Conservation (phyloP, 352 stramenopile genomes). For the Elongisporangium prolatum region DNA sequence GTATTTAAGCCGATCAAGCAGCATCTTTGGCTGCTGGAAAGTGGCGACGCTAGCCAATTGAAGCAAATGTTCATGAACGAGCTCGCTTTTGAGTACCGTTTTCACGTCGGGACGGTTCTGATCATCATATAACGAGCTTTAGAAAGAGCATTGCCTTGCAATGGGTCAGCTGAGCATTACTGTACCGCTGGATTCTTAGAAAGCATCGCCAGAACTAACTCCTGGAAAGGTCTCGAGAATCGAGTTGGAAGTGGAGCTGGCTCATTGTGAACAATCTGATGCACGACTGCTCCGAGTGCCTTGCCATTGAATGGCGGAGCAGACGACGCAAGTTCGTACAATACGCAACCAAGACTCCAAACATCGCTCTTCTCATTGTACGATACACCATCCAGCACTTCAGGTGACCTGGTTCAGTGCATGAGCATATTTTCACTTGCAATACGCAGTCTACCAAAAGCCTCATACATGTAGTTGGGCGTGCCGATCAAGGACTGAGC, state of each 20-base stretch:
- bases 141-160: background rate
- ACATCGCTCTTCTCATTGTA: slow-evolving; percentile 79
- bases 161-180: background rate
- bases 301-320: slow-evolving; percentile 55
- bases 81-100: slow-evolving; percentile 17
- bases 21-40: slow-evolving; percentile 18
- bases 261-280: slow-evolving; percentile 36
- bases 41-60: slow-evolving; percentile 23
- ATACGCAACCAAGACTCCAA: slow-evolving; percentile 79
- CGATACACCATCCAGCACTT: slow-evolving; percentile 53
- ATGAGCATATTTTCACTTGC: background rate
- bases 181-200: slow-evolving; percentile 35
- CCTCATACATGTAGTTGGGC: slow-evolving; percentile 60
- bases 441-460: background rate
- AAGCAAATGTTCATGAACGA: slow-evolving; percentile 25
- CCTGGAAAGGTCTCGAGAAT: slow-evolving; percentile 26
- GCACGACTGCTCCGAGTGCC: slow-evolving; percentile 53
- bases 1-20: slow-evolving; percentile 20
- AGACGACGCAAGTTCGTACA: slow-evolving; percentile 70
- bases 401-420: slow-evolving; percentile 39
- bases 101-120: slow-evolving; percentile 20
- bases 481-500: slow-evolving; percentile 67
- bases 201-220: slow-evolving; percentile 28
- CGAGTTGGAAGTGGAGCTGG: slow-evolving; percentile 18
- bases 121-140: background rate